Conservation (phyloP, 192 early-diverging fungal genomes). For the Rhizophagus sp. region DNA sequence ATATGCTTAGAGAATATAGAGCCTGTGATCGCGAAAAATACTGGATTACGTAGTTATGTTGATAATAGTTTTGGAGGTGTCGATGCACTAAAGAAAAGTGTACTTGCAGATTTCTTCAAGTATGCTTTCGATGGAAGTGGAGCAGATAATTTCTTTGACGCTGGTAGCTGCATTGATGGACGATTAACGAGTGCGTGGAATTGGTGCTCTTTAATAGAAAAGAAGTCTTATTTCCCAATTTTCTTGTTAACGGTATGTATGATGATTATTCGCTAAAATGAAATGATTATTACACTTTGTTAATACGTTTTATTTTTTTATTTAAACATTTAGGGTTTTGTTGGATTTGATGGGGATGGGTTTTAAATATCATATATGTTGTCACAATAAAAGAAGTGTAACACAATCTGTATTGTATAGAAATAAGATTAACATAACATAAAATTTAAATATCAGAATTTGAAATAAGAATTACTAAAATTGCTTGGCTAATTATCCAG, state of each 20-base stretch:
- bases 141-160: conserved; percentile 88
- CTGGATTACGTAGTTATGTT: conserved; percentile 67
- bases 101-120: conserved; percentile 93
- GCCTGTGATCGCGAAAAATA: conserved; percentile 51
- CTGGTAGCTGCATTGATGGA: conserved; percentile 95
- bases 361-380: conserved; percentile 34
- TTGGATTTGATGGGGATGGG: conserved; percentile 72
- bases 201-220: conserved; percentile 89
- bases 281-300: conserved; percentile 40
- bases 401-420: no score
- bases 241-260: conserved; percentile 76
- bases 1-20: conserved; percentile 75
- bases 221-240: conserved; percentile 88
- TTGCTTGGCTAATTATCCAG: no score
- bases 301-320: not conserved
- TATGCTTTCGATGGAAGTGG: conserved; percentile 97
- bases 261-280: not conserved
- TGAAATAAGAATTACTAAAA: no score
- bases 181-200: conserved; percentile 91
- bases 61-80: conserved; percentile 67
- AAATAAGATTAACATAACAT: no score
- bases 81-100: conserved; percentile 64
- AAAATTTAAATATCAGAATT: no score
- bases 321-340: conserved; percentile 68
- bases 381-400: no score